Base-by-base conservation (phyloP, 177 flowering plant genomes). In the Tripterygium wilfordii region DNA sequence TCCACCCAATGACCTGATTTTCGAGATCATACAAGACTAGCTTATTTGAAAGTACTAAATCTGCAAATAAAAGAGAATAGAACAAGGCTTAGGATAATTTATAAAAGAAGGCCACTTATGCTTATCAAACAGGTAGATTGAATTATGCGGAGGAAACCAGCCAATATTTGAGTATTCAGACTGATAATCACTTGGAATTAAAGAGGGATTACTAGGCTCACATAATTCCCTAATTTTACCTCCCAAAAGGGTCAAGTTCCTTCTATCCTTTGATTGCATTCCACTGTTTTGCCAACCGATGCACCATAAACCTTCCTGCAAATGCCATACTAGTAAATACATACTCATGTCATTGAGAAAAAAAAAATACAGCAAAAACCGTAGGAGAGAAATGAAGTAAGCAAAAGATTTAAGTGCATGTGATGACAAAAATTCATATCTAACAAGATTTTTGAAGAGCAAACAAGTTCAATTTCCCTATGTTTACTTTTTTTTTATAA, bases 201-300 rank as follows among this genome's bases (percentile, higher is more conserved):
- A 15, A 1, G 5, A 25, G 22, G 23, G 2, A 8, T 6, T 2
- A 9, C 5, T 2, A 2, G 22, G 33, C 33, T 30, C 17, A 25
- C 16, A 42, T 1, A 23, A 3, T 23, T 3, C 8, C 4, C 8
- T 2, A n/a, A n/a, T 5, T 9, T 2, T 76, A 91, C 98, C 98
- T 85, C 95, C 98, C 53, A 91, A 61, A 22, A 91, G 75, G 16
- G 76, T 79, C 53, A 79, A 26, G 56, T 81, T 79, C 71, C 53
- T 80, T 30, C 71, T 74, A 47, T 88, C 86, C 36, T 54, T 74
- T 21, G 89, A 69, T 56, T 77, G 85, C 64, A 64, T 44, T 36
- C 83, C 86, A 53, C 85, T 85, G 54, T 75, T 81, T 72, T 88
- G 98, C 96, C 96, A 91, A 16, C 98, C 96, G 32, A 91, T 63